These are phyloP conservation scores for Herpetomonas muscarum DNA, from an alignment of 208 protist species.

Conservation along the genomic window DNA sequence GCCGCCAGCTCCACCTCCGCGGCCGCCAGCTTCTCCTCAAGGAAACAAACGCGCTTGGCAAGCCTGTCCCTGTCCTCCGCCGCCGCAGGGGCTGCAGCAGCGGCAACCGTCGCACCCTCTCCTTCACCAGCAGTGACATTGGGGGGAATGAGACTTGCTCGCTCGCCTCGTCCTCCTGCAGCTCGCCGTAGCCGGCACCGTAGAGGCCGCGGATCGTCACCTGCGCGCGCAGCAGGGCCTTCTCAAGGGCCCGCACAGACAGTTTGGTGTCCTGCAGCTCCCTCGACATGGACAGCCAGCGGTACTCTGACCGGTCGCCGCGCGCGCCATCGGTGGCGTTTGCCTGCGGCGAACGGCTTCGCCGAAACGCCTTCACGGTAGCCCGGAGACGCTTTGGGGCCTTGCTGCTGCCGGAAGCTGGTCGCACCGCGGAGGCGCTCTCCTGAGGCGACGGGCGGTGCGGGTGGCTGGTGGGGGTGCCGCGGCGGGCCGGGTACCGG, in stretches of 20 bases:
- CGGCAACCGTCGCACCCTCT: background rate
- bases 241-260: conserved; percentile 30
- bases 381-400: background rate
- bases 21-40: conserved; percentile 29
- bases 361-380: background rate
- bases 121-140: background rate
- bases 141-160: background rate
- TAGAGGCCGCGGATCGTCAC: conserved; percentile 21
- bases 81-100: background rate
- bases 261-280: conserved; percentile 27
- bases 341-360: background rate
- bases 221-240: conserved; percentile 29
- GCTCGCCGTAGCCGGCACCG: conserved; percentile 3
- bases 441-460: too few relatives aligned
- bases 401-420: background rate
- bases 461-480: too few relatives aligned
- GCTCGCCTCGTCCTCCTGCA: background rate
- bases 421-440: too few relatives aligned
- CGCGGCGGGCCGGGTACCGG: too few relatives aligned
- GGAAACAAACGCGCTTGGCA: conserved; percentile 25
- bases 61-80: conserved; percentile 12
- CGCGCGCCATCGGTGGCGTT: background rate
- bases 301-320: conserved; percentile 10
- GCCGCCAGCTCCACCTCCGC: conserved; percentile 23
- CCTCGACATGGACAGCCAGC: conserved; percentile 18